Percentiles rank a stretch among this genome's conserved stretches.
Conservation (phyloP, 192 early-diverging fungal species). For the Gamsiella multidivaricata region DNA sequence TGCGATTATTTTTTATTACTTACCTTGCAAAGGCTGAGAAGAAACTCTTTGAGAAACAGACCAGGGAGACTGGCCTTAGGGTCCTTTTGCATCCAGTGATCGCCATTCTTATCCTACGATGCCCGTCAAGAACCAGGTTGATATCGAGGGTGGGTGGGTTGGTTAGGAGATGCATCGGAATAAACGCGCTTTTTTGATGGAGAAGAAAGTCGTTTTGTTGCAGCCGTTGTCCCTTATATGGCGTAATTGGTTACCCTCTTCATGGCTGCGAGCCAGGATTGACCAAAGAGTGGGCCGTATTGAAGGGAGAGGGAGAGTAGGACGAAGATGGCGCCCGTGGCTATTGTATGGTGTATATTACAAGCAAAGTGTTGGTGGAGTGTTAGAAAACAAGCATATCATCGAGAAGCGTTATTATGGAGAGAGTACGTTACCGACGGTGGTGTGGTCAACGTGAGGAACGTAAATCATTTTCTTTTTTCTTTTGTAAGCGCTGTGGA, state of each 20-base stretch:
- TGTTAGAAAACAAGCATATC: neutral
- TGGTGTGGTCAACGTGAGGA: conserved; percentile 8
- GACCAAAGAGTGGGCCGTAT: conserved; percentile 1
- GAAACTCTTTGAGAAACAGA: neutral
- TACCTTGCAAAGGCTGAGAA: conserved; percentile 7
- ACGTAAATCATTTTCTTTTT: conserved; percentile 8
- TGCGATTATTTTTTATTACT: too few relatives aligned
- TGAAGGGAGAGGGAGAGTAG: neutral
- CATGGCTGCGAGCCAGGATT: conserved; percentile 7
- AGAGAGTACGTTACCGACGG: conserved; percentile 2
- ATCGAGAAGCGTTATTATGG: neutral
- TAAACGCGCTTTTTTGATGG: too few relatives aligned
- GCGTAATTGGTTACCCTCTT: conserved; percentile 8
- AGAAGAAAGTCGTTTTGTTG: neutral
- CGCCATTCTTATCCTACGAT: conserved; percentile 1
- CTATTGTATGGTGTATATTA: conserved; percentile 4
- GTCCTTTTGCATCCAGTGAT: conserved; percentile 9
- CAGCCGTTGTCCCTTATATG: too few relatives aligned
- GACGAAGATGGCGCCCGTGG: conserved; percentile 3
- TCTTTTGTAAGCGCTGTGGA: too few relatives aligned
- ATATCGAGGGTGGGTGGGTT: too few relatives aligned
- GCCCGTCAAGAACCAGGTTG: neutral
- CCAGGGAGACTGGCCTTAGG: neutral
- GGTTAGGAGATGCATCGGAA: too few relatives aligned
- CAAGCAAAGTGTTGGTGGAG: neutral